A percentile compares a stretch with the other conserved stretches of the same genome.
These are phyloP conservation scores for Syzygium grande DNA, from an alignment of 345 rosid genomes.

Conservation along the genomic window DNA sequence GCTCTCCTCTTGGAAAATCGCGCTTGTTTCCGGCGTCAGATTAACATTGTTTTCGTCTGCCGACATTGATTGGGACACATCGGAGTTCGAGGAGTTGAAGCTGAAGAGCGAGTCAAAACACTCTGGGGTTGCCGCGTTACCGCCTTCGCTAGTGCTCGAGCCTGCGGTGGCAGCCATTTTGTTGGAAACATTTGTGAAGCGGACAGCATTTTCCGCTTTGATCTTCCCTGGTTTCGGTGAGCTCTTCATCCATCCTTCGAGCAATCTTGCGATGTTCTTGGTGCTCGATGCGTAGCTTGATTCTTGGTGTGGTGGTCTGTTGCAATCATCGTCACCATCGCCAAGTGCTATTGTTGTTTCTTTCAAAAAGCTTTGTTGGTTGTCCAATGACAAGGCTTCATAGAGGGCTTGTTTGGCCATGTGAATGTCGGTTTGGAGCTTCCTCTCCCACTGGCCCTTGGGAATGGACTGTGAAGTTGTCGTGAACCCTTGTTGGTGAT, in stretches of 20 bases:
- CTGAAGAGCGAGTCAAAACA: conserved; percentile 12
- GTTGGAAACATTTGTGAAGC: background rate
- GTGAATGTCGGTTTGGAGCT: conserved; percentile 37
- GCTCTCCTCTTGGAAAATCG: conserved; percentile 8
- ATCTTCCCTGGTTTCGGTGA: conserved; percentile 4
- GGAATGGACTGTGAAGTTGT: background rate
- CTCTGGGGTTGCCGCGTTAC: background rate
- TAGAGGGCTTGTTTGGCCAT: conserved; percentile 32
- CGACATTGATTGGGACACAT: conserved; percentile 10
- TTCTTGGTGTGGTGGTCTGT: background rate
- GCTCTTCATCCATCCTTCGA: conserved; percentile 30
- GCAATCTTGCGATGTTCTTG: conserved; percentile 33
- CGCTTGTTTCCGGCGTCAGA: conserved; percentile 7
- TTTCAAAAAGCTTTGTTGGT: background rate
- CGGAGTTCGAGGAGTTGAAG: conserved; percentile 6
- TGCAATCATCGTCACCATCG: background rate
- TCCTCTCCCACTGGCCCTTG: conserved; percentile 48
- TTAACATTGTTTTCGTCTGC: conserved; percentile 2
- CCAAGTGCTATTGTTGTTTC: background rate
- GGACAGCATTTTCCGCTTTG: background rate
- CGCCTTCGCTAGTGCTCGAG: background rate
- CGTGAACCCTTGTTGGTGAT: background rate
- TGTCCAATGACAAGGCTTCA: conserved; percentile 29
- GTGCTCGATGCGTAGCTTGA: conserved; percentile 25
- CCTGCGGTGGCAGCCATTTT: background rate